These are phyloP conservation scores for Pisolithus albus DNA, from an alignment of 768 basidiomycete species.

Conservation along the genomic window DNA sequence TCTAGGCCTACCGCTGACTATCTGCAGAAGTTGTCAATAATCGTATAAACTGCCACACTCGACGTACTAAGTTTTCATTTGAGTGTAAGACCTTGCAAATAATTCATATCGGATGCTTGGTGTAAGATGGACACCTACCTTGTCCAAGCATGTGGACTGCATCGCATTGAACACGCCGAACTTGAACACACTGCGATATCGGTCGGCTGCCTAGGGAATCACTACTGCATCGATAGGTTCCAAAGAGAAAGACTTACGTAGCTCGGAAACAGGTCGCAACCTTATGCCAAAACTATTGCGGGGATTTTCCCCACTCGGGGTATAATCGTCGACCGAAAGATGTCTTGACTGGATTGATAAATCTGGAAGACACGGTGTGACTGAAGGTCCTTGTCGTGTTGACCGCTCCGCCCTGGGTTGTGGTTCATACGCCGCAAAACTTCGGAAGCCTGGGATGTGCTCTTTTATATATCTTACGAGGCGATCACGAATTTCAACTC, in stretches of 20 bases:
- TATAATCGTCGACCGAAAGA: background rate
- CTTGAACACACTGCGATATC: slow-evolving; percentile 75
- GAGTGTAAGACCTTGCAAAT: slow-evolving; percentile 46
- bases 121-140: slow-evolving; percentile 37
- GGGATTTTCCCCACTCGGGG: slow-evolving; percentile 13
- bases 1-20: slow-evolving; percentile 54
- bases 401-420: no score
- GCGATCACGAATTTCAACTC: background rate
- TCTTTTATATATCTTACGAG: no score
- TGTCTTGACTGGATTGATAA: background rate
- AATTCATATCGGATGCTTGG: background rate
- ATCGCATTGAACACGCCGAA: slow-evolving; percentile 90
- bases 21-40: slow-evolving; percentile 33
- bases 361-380: background rate
- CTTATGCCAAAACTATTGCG: slow-evolving; percentile 40
- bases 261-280: slow-evolving; percentile 63
- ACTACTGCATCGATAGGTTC: slow-evolving; percentile 4
- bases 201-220: slow-evolving; percentile 54
- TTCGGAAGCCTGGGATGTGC: no score
- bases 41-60: background rate
- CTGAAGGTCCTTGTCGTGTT: background rate
- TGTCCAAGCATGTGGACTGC: slow-evolving; percentile 77
- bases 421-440: no score
- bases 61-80: slow-evolving; percentile 58
- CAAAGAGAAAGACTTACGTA: slow-evolving; percentile 42